Base-by-base conservation (phyloP, 2,329 filamentous ascomycete genomes). In the Phaeomoniella chlamydospora region DNA sequence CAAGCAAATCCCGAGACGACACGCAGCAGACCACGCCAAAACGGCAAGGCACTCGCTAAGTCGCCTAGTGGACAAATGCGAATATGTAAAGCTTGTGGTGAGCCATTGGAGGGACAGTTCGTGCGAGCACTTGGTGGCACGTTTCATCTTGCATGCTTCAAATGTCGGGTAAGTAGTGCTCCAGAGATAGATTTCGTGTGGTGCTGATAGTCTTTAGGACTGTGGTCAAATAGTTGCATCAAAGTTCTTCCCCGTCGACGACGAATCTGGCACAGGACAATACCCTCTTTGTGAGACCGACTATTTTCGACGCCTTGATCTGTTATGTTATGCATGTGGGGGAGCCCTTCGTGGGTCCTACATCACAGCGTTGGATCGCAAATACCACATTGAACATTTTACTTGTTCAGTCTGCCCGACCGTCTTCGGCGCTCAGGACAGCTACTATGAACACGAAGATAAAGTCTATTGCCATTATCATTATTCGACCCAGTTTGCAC, bases 321-420 rank as follows among this genome's bases (percentile, higher is more conserved):
- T 98, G 31, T 70, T 98, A 31, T 98, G 90, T 58, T 82, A 82
- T 57, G 79, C 90, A 43, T 98, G 90, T 55, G 85, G 86, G 45
- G 85, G 86, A 40, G 90, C 90, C 33, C 71, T 98, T 14, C 80
- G 90, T 42, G 90, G 90, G 33, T 96, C 90, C 3, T 98, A 98
- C 61, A 98, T 98, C 52, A 98, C 90, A 12, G 90, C 90, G 3
- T 71, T 98, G 37, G 90, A 98, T 48, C 83, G 85, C 50, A 98
- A 98, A 64, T 98, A 98, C 58, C 90, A 94, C 59, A 93, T 98
- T 46, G 88, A 96, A 57, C 90, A 98, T 61, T 98, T 98, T 53
- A 98, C 90, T 26, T 98, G 90, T 61, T 96, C 87, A 9, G 77
- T 94, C 18, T 98, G 90, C 54, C 82, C 87, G 3, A 96, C 90